Base-by-base conservation (phyloP, 2,329 filamentous ascomycete species). In the Daldinia eschscholtzii region DNA sequence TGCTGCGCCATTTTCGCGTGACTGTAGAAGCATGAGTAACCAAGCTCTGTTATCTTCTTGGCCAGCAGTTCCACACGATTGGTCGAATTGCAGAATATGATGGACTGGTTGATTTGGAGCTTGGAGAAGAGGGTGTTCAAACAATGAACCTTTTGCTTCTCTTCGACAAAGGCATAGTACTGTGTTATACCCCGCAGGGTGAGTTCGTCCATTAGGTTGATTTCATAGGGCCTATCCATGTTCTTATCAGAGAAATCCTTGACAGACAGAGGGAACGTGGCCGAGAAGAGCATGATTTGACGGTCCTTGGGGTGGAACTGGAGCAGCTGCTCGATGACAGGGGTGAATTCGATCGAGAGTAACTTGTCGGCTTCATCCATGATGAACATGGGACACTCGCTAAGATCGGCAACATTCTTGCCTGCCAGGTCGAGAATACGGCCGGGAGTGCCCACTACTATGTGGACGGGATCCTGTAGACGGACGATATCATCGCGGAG, bases 351-450 rank as follows among this genome's bases (percentile, higher is more conserved):
- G 67, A 93, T 89, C 6, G 96, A 99, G 57, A 99, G 88, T 68
- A 99, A 90, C 85, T 99, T 99, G 83, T 99, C 96, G 62, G 96
- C 96, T 81, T 99, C 96, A 78, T 99, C 96, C 96, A 99, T 99
- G 83, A 99, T 93, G 80, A 99, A 99, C 78, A 97, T 98, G 76
- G 94, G 92, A 80, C 96, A 98, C 83, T 97, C 92, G 76, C 94
- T 97, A 57, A 99, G 88, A 81, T 99, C 96, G 71, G 96, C 96
- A 67, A 99, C 94, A 72, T 93, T 94, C 84, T 99, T 98, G 80
- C 94, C 94, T 66, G 96, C 95, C 74, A 99, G 85, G 84, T 99
- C 96, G 71, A 98, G 89, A 76, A 99, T 98, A 85, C 96, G 90
- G 72, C 96, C 96, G 37, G 96, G 96, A 64, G 96, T 99, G 79